These are phyloP conservation scores for Coemansia aciculifera DNA, from an alignment of 192 early-diverging fungal genomes.

Conservation along the genomic window DNA sequence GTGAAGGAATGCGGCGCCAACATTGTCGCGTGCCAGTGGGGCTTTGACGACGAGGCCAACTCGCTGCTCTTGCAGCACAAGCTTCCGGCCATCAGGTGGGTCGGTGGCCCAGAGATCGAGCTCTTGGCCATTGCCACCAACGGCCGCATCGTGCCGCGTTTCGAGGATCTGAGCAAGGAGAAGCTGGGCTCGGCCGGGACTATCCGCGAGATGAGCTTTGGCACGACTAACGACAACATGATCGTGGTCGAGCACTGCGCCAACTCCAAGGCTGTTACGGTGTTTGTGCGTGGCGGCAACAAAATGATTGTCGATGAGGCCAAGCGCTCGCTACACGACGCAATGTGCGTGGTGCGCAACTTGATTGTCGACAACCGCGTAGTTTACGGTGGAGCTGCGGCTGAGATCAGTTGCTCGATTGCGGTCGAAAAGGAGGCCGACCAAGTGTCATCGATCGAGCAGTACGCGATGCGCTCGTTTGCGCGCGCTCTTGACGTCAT, in stretches of 20 bases:
- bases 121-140: constrained; percentile 99
- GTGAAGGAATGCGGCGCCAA: constrained; percentile 99
- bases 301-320: constrained; percentile 99
- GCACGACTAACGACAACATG: constrained; percentile 99
- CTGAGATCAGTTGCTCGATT: constrained; percentile 94
- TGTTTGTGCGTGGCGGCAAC: constrained; percentile 97
- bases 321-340: constrained; percentile 96
- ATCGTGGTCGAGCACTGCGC: constrained; percentile 99
- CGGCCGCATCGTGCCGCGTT: constrained; percentile 99
- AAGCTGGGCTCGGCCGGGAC: constrained; percentile 95
- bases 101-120: constrained; percentile 99
- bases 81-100: constrained; percentile 98
- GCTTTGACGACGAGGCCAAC: constrained; percentile 99
- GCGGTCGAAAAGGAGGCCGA: constrained; percentile 92
- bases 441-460: constrained; percentile 86
- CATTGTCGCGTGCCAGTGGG: constrained; percentile 99
- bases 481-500: constrained; percentile 93
- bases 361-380: constrained; percentile 96
- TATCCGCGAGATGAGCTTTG: constrained; percentile 93
- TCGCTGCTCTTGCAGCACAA: constrained; percentile 97
- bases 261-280: constrained; percentile 95
- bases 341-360: constrained; percentile 98
- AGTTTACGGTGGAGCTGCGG: constrained; percentile 98
- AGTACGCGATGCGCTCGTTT: constrained; percentile 99
- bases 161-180: constrained; percentile 83